Evolutionary conservation across 1,284 basidiomycete species (phyloP), one percentile per base, ranked within the genome.

Genomic region (Trichosporon sp.): DNA sequence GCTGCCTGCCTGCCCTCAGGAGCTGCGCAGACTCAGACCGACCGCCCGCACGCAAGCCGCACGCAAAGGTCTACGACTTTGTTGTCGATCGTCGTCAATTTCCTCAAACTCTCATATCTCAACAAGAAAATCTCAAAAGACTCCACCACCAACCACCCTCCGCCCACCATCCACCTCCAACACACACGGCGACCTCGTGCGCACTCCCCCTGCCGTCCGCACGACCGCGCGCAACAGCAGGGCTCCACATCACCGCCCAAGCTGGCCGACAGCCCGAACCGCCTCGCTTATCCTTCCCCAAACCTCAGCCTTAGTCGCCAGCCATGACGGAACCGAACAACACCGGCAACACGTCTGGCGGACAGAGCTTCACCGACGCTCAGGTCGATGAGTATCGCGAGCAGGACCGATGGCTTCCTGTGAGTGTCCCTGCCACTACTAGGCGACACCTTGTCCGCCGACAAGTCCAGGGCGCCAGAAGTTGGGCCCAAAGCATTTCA

Each of bases 381-480:
- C 93, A 96, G 81, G 90, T 96, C 54, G 93, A 93, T 67, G 92
- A 94, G 80, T 96, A 93, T 81, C 88, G 92, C 77, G 93, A 96
- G 81, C 93, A 96, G 82, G 94, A 96, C 85, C 88, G 93, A 59
- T 95, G 92, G 84, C 87, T 96, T 12, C 94, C 94, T 11, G 93
- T 95, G 76, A 79, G 89, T 87, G 35, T 37, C 35, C 35, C 8
- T 37, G 26, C 35, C 35, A 10, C 35, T 10, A 37, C n/a, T 26
- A 40, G 38, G 21, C 54, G 54, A 7, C 43, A 12, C 1, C 38
- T 40, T 40, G 8, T 10, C 38, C 11, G 38, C 8, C 38, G 12
- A 40, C 38, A 6, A 40, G 7, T 16, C 5, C 43, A 16, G 43
- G 43, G n/a, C 16, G 10, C 11, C 10, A 10, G 16, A 11, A n/a